Base-by-base conservation (phyloP, 106 monocot species). In the Narthecium ossifragum region DNA sequence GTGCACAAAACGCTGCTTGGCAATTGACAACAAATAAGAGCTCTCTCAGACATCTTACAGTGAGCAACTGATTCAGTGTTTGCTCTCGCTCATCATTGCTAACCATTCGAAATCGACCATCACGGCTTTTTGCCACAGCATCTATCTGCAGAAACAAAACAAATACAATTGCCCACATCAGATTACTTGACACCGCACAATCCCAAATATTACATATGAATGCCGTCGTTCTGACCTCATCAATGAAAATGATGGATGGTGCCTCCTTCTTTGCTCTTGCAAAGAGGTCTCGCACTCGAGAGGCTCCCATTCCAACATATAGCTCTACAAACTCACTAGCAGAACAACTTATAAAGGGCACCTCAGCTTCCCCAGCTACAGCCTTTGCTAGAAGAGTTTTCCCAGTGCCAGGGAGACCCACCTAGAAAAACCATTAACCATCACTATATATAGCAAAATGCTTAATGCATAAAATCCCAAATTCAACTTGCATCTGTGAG, bases 31-130 rank as follows among this genome's bases (percentile, higher is more conserved):
- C n/a, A n/a, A n/a, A n/a, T 18, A 18, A 34, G 0, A 50, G 49
- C 9, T 34, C 50, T 10, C 53, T 17, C 6, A 23, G 30, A 25
- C 26, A 40, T 60, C 81, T 76, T 75, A 96, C 96, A 65, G 96
- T 98, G 53, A 98, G 96, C 64, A 98, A 68, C 57, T 98, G 96
- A 55, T 98, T 98, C 14, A 98, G 79, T 8, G 96, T 98, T 68
- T 98, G 96, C 59, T 98, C 96, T 52, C 96, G 83, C 71, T 98
- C 96, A 68, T 98, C 96, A 70, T 98, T 98, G 76, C 96, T 98
- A 29, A 98, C 86, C 65, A 96, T 83, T 47, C 96, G 90, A 63
- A 78, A 84, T 38, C 90, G 80, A 32, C 96, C 96, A 84, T 98
- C 96, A 61, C 96, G 86, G 51, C 90, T 90, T 81, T 98, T 98